Percentiles rank a stretch among this genome's conserved stretches.
Conservation (phyloP, 208 protist genomes). For the Leishmania turanica region DNA sequence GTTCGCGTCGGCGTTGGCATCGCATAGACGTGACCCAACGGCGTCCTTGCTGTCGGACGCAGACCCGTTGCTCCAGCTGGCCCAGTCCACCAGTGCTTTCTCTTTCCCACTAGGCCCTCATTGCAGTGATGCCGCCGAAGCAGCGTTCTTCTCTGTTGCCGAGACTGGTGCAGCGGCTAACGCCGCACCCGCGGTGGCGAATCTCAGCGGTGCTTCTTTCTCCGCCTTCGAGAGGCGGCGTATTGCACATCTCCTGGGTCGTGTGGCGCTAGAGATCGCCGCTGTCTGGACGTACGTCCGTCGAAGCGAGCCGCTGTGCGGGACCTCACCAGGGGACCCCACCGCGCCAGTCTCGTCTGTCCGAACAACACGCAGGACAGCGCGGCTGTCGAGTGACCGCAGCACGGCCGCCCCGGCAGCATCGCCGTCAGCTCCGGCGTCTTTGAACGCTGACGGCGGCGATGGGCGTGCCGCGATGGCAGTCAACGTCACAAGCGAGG, state of each 20-base stretch:
- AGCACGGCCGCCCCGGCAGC: background rate
- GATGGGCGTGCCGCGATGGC: background rate
- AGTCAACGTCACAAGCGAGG: background rate
- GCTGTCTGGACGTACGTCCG: slow-evolving; percentile 33
- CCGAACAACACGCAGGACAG: background rate
- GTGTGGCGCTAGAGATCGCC: slow-evolving; percentile 52
- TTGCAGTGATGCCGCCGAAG: background rate
- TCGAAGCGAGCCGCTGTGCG: background rate
- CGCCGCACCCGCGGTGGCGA: background rate
- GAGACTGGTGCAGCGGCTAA: background rate
- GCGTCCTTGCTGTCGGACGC: background rate
- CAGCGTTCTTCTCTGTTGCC: background rate
- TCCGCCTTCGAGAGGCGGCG: slow-evolving; percentile 64
- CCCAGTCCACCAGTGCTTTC: background rate
- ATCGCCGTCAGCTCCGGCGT: background rate
- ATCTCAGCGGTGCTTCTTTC: slow-evolving; percentile 22
- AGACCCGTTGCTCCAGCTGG: background rate
- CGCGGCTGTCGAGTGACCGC: slow-evolving; percentile 19
- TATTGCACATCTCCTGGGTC: slow-evolving; percentile 58
- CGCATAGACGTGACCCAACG: background rate
- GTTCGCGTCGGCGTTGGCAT: background rate
- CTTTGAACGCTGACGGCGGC: background rate
- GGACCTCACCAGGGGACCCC: background rate
- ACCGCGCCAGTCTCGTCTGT: background rate
- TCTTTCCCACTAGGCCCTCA: slow-evolving; percentile 3